A percentile compares a stretch with the other conserved stretches of the same genome.
phyloP scores from a whole-genome alignment of 345 rosid species.

The Crucihimalaya himalaica region DNA sequence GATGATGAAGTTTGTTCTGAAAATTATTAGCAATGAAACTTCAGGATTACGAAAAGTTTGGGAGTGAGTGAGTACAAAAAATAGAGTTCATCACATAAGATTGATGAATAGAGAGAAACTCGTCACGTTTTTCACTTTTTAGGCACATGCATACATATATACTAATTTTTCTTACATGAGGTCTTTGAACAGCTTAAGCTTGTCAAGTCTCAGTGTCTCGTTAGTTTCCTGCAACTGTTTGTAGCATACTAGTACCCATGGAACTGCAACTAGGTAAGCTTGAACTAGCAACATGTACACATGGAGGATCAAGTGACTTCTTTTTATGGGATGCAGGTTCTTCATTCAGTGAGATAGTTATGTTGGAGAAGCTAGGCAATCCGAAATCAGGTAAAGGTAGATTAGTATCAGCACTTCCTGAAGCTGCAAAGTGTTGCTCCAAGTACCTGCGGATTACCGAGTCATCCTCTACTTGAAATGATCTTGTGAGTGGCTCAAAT shows the following conservation, averaged over 20 bases:
- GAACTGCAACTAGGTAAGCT: constrained; percentile 31
- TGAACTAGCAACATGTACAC: constrained; percentile 30
- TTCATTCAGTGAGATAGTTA: constrained; percentile 30
- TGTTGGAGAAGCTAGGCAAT: constrained; percentile 41
- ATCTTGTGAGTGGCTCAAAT: constrained; percentile 51
- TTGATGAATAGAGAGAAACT: too few relatives aligned
- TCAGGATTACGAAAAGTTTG: too few relatives aligned
- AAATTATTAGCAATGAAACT: too few relatives aligned
- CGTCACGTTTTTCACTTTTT: too few relatives aligned
- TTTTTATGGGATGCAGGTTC: constrained; percentile 21
- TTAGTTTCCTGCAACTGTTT: constrained; percentile 25
- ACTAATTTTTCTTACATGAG: neutral
- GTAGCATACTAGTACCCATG: constrained; percentile 15
- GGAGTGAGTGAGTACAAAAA: too few relatives aligned
- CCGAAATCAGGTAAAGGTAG: constrained; percentile 44
- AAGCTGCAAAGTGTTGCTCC: constrained; percentile 39
- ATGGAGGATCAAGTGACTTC: constrained; percentile 28
- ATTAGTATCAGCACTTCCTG: constrained; percentile 30
- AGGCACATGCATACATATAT: constrained; percentile 4
- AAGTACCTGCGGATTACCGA: constrained; percentile 45
- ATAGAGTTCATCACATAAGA: too few relatives aligned
- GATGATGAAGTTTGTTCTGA: too few relatives aligned
- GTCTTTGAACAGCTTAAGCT: neutral
- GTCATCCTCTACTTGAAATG: constrained; percentile 40
- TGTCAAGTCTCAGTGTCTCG: neutral